phyloP scores from a whole-genome alignment of 169 alveolate genomes.

The Plasmodium cynomolgi region DNA sequence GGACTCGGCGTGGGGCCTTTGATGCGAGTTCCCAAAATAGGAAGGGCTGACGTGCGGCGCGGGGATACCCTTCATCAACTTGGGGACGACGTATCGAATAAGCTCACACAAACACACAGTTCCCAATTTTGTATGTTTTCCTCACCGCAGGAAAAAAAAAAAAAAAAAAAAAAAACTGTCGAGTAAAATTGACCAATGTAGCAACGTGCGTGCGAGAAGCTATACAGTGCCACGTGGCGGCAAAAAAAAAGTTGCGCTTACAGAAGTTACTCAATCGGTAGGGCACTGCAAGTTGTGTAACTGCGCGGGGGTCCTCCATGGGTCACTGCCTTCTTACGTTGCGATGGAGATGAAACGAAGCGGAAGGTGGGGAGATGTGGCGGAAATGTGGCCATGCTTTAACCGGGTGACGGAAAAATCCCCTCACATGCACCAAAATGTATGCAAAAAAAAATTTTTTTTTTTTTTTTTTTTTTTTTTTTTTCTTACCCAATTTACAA shows the following conservation, averaged over 20 bases:
- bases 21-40: neutral
- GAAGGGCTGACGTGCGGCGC: neutral
- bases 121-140: neutral
- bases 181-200: neutral
- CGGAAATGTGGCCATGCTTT: neutral
- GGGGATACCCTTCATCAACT: neutral
- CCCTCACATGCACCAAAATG: neutral
- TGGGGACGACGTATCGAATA: neutral
- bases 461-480: too few relatives aligned
- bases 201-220: neutral
- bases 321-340: neutral
- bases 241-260: neutral
- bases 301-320: neutral
- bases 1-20: neutral
- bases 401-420: neutral
- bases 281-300: neutral
- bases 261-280: neutral
- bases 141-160: neutral
- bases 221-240: neutral
- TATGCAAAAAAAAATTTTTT: neutral
- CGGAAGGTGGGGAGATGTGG: neutral
- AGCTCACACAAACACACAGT: neutral
- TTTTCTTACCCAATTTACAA: neutral
- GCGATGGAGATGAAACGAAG: neutral
- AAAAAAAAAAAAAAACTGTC: neutral